Conservation (phyloP, 2,329 filamentous ascomycete genomes). For the Curvularia sp. region DNA sequence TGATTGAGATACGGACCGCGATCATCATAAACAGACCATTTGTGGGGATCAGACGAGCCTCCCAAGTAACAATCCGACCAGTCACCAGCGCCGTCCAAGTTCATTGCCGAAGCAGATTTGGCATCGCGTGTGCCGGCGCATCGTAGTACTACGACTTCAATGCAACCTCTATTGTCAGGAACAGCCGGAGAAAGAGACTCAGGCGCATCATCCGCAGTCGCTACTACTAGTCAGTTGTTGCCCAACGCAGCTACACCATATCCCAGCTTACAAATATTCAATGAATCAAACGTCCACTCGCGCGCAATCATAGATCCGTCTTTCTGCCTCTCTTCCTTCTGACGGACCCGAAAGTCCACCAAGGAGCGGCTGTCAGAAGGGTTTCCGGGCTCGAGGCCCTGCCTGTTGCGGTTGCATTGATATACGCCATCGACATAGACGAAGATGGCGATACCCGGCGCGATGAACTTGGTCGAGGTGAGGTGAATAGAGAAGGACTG, state of each 20-base stretch:
- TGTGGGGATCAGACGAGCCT: conserved; percentile 4
- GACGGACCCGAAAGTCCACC: conserved; percentile 60
- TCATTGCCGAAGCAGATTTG: conserved; percentile 31
- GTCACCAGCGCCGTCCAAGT: conserved; percentile 41
- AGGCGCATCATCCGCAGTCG: conserved; percentile 48
- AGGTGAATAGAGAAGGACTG: conserved; percentile 60
- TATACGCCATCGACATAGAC: conserved; percentile 66
- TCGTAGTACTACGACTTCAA: conserved; percentile 58
- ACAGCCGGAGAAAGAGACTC: conserved; percentile 42
- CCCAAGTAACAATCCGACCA: conserved; percentile 24
- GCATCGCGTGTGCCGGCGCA: conserved; percentile 44
- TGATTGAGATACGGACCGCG: conserved; percentile 9
- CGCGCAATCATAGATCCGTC: conserved; percentile 59
- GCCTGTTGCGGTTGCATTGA: conserved; percentile 64
- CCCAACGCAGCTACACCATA: background rate
- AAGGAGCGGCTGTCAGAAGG: conserved; percentile 45
- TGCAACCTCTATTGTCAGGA: conserved; percentile 54
- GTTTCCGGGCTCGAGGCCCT: conserved; percentile 49
- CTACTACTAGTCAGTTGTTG: conserved; percentile 37
- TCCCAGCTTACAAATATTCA: conserved; percentile 55
- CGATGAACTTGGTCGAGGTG: conserved; percentile 59
- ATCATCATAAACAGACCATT: conserved; percentile 29
- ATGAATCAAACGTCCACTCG: conserved; percentile 61
- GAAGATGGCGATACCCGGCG: conserved; percentile 61
- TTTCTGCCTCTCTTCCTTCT: conserved; percentile 60